These are phyloP conservation scores for Mycena filopes DNA, from an alignment of 768 basidiomycete genomes.

Conservation along the genomic window DNA sequence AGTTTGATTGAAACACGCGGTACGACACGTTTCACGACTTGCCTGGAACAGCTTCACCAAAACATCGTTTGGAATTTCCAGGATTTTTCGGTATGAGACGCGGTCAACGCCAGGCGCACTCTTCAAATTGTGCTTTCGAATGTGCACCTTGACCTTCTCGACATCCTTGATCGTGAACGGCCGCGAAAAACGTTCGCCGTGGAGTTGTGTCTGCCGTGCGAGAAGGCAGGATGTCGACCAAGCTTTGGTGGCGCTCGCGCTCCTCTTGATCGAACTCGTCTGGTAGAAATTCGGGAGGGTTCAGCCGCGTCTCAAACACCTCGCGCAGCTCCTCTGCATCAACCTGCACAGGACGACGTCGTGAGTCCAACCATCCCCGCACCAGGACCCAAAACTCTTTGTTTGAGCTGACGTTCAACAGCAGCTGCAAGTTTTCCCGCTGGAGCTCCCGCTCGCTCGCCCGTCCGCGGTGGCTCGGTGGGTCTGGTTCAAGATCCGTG, in stretches of 20 bases:
- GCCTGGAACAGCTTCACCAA: slow-evolving; percentile 20
- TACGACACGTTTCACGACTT: background rate
- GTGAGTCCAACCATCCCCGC: slow-evolving; percentile 13
- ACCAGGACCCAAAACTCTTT: slow-evolving; percentile 12
- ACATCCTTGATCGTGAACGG: slow-evolving; percentile 12
- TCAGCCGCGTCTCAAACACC: slow-evolving; percentile 13
- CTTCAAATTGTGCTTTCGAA: slow-evolving; percentile 16
- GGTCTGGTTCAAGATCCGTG: slow-evolving; percentile 10
- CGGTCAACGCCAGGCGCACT: slow-evolving; percentile 15
- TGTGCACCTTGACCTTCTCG: slow-evolving; percentile 13
- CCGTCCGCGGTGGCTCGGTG: slow-evolving; percentile 4
- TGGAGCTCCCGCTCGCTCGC: slow-evolving; percentile 2
- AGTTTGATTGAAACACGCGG: background rate
- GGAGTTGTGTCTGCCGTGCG: slow-evolving; percentile 10
- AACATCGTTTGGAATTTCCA: slow-evolving; percentile 18
- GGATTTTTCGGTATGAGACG: slow-evolving; percentile 14
- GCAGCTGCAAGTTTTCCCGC: slow-evolving; percentile 3
- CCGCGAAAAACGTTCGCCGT: slow-evolving; percentile 5
- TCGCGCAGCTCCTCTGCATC: slow-evolving; percentile 4
- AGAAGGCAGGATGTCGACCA: background rate
- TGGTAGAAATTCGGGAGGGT: slow-evolving; percentile 1
- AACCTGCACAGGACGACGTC: background rate
- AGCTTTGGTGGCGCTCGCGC: slow-evolving; percentile 6
- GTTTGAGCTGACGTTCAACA: slow-evolving; percentile 11
- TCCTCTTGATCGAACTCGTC: slow-evolving; percentile 12